Percentiles rank a stretch among this genome's conserved stretches.
phyloP scores from a whole-genome alignment of 192 early-diverging fungal genomes.

The Lobosporangium transversale region DNA sequence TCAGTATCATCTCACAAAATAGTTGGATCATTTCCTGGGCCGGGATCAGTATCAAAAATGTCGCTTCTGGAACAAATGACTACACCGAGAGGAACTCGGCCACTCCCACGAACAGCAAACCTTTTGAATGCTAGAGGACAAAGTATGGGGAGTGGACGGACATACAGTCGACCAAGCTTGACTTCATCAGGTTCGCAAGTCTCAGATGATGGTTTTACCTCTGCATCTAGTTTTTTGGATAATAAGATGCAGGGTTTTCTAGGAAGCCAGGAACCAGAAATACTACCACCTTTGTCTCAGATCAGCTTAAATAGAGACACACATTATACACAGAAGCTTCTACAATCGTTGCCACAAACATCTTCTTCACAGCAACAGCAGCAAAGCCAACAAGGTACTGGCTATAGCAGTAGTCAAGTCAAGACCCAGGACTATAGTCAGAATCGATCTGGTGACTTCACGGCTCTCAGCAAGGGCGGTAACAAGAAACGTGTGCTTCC shows the following conservation, averaged over 20 bases:
- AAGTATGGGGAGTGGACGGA: background rate
- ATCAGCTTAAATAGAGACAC: background rate
- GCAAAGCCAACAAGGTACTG: background rate
- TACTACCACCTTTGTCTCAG: slow-evolving; percentile 16
- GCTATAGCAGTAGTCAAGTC: slow-evolving; percentile 4
- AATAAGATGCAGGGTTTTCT: slow-evolving; percentile 8
- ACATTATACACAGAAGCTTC: too few relatives aligned
- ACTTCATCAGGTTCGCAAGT: slow-evolving; percentile 5
- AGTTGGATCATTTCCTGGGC: background rate
- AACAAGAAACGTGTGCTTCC: slow-evolving; percentile 13
- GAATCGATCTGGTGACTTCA: slow-evolving; percentile 25
- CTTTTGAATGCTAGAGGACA: background rate
- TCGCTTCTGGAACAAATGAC: slow-evolving; percentile 49
- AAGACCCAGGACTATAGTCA: slow-evolving; percentile 29
- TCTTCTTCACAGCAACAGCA: background rate
- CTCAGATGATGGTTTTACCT: slow-evolving; percentile 44
- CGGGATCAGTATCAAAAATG: background rate
- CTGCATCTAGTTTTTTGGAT: slow-evolving; percentile 30
- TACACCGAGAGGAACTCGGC: slow-evolving; percentile 36
- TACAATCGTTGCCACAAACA: too few relatives aligned
- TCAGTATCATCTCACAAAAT: background rate
- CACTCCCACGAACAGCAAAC: slow-evolving; percentile 15
- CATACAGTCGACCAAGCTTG: slow-evolving; percentile 2
- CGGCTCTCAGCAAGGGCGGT: slow-evolving; percentile 3
- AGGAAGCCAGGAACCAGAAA: slow-evolving; percentile 13